These are phyloP conservation scores for Debaryomycetaceae sp. DNA, from an alignment of 1,139 yeast species.

Conservation along the genomic window DNA sequence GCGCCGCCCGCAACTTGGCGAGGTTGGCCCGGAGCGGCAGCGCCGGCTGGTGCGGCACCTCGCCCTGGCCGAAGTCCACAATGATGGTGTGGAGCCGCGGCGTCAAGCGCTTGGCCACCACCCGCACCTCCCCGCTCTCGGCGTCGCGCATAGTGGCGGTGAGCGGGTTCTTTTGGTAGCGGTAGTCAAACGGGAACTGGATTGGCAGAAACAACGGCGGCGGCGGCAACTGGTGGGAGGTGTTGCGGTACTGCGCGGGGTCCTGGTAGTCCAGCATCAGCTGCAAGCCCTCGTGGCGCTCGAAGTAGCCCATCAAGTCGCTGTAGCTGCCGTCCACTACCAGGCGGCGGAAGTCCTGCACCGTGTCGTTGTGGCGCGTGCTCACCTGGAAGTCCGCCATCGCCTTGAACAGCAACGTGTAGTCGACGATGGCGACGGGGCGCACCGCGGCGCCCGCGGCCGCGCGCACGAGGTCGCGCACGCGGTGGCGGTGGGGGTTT, in stretches of 20 bases:
- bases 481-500: conserved; percentile 40
- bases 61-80: conserved; percentile 28
- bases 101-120: conserved; percentile 33
- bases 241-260: conserved; percentile 25
- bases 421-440: conserved; percentile 67
- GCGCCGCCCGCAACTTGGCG: conserved; percentile 18
- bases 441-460: conserved; percentile 35
- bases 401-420: conserved; percentile 75
- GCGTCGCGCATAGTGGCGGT: conserved; percentile 62
- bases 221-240: conserved; percentile 70
- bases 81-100: conserved; percentile 46
- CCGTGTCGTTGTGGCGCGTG: conserved; percentile 53
- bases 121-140: conserved; percentile 53
- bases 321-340: conserved; percentile 24
- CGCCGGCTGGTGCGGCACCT: conserved; percentile 29
- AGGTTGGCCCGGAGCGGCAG: conserved; percentile 34
- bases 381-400: conserved; percentile 84
- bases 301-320: conserved; percentile 40
- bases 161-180: conserved; percentile 37
- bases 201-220: conserved; percentile 81
- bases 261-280: conserved; percentile 29
- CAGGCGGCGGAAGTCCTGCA: conserved; percentile 27
- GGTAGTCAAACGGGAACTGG: conserved; percentile 66
- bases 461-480: conserved; percentile 46
- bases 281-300: conserved; percentile 30